A percentile compares a stretch with the other conserved stretches of the same genome.
phyloP scores from a whole-genome alignment of 1,284 basidiomycete species.

The Ustilago loliicola region DNA sequence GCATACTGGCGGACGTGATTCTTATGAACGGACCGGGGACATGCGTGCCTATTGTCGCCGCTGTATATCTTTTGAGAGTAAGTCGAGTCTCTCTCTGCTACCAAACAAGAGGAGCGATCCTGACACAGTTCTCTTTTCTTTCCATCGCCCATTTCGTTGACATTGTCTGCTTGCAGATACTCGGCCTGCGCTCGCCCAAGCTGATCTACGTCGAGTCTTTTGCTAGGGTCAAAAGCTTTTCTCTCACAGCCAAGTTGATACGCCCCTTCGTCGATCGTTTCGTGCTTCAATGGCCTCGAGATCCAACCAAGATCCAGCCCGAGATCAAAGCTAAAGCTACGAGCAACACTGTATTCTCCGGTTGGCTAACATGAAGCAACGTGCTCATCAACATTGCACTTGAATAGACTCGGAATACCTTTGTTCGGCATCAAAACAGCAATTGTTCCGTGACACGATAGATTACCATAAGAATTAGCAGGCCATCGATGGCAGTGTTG shows the following conservation, averaged over 20 bases:
- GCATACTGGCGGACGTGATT: constrained; percentile 77
- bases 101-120: background rate
- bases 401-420: background rate
- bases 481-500: background rate
- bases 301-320: constrained; percentile 10
- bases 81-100: constrained; percentile 68
- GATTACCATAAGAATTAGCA: background rate
- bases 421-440: background rate
- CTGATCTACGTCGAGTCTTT: constrained; percentile 95
- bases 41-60: constrained; percentile 83
- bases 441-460: background rate
- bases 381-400: background rate
- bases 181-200: constrained; percentile 80
- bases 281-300: constrained; percentile 72
- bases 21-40: constrained; percentile 96
- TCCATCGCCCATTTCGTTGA: background rate
- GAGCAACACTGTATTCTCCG: constrained; percentile 40
- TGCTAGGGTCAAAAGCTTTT: constrained; percentile 85
- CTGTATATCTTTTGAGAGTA: constrained; percentile 82
- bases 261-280: constrained; percentile 84
- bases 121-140: background rate
- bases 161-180: constrained; percentile 72
- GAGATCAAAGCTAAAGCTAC: constrained; percentile 4
- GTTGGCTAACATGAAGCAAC: constrained; percentile 34
- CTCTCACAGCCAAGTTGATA: constrained; percentile 86